These are phyloP conservation scores for Linnemannia zychae DNA, from an alignment of 192 early-diverging fungal genomes.

Conservation along the genomic window DNA sequence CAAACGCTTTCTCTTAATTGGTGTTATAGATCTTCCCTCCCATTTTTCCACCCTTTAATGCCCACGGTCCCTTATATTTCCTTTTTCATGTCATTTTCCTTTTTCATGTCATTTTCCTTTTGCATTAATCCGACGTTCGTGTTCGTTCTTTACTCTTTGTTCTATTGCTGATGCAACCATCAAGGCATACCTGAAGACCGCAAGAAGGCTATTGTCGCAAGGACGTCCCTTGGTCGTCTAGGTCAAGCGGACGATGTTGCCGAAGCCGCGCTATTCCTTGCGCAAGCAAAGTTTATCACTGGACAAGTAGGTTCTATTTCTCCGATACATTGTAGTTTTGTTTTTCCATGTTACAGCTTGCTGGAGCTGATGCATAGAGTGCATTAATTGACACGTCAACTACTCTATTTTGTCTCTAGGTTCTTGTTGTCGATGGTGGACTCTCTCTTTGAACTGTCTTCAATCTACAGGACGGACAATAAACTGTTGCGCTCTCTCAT, in stretches of 20 bases:
- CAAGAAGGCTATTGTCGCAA: slow-evolving; percentile 57
- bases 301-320: slow-evolving; percentile 67
- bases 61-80: too few species aligned
- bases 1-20: background rate
- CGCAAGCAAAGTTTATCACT: slow-evolving; percentile 70
- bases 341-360: background rate
- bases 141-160: background rate
- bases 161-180: background rate
- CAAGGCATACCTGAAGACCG: slow-evolving; percentile 57
- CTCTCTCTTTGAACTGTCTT: background rate
- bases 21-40: background rate
- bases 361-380: background rate
- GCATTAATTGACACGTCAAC: background rate
- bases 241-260: slow-evolving; percentile 73
- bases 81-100: background rate
- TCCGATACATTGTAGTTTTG: background rate
- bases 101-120: background rate
- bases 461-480: background rate
- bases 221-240: slow-evolving; percentile 68
- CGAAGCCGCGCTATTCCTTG: slow-evolving; percentile 70
- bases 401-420: slow-evolving; percentile 15
- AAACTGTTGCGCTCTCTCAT: too few species aligned
- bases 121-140: background rate
- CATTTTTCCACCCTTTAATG: background rate
- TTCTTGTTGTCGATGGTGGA: slow-evolving; percentile 58